Evolutionary conservation across 2,329 filamentous ascomycete genomes (phyloP).

Genomic region (Trichophaea hybrida): DNA sequence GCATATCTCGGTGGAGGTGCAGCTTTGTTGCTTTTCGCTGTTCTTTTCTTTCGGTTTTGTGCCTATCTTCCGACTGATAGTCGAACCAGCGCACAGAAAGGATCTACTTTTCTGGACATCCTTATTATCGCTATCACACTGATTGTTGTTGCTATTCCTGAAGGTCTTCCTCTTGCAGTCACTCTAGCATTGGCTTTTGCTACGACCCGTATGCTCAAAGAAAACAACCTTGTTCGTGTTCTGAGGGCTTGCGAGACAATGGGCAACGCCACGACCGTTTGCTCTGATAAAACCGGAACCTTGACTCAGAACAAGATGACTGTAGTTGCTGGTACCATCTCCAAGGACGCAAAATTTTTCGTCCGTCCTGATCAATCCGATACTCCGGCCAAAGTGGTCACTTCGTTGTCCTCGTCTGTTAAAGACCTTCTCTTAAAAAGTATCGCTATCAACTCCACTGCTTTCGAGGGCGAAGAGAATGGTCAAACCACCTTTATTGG

Average conservation of each 20-base stretch:
- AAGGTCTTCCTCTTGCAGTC: conserved; percentile 43
- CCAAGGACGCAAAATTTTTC: conserved; percentile 26
- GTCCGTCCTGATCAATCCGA: conserved; percentile 27
- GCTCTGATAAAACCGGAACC: conserved; percentile 66
- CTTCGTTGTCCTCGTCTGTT: conserved; percentile 40
- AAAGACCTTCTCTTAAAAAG: conserved; percentile 47
- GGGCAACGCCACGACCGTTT: conserved; percentile 60
- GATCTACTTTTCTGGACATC: conserved; percentile 32
- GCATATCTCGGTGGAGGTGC: conserved; percentile 37
- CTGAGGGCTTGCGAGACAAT: conserved; percentile 56
- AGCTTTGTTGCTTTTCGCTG: conserved; percentile 31
- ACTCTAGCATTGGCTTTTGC: conserved; percentile 54
- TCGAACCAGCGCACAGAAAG: conserved; percentile 27
- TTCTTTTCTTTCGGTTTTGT: conserved; percentile 32
- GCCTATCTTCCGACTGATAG: conserved; percentile 28
- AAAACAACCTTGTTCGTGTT: conserved; percentile 56
- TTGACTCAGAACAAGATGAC: conserved; percentile 47
- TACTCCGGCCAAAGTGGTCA: conserved; percentile 36
- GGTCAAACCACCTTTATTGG: conserved; percentile 50
- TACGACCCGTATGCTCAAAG: conserved; percentile 52
- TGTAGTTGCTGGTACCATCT: conserved; percentile 31
- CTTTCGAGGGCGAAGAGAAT: conserved; percentile 51
- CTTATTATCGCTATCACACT: conserved; percentile 34
- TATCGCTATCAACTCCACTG: conserved; percentile 53
- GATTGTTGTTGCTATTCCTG: conserved; percentile 33